Evolutionary conservation across 73 alveolate genomes (phyloP), one percentile per base, ranked within the genome.

Genomic region (Diophrys sp.): DNA sequence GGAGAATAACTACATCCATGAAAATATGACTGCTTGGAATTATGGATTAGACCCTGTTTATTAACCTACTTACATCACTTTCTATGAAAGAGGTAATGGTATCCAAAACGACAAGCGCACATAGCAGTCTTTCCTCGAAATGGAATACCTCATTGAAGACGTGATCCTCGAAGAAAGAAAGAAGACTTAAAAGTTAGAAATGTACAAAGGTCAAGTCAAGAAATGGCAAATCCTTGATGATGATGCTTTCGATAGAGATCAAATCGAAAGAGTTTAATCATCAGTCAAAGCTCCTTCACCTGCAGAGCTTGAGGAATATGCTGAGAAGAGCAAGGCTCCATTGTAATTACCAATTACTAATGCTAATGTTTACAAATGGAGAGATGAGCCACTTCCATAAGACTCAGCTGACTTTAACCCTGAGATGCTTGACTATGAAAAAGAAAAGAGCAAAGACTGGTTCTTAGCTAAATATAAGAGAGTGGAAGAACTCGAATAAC

Each of bases 181-280:
- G 29, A 69, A 57, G 32, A 55, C 76, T 25, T 77, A 86, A 69
- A 53, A 86, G 31, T 74, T 86, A 86, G 75, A 71, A n/a, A 79
- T 80, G 89, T 80, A 73, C 25, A 86, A 86, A 73, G 93, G 93
- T 23, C 29, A 71, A 18, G 75, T 74, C 0, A 86, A 86, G 87
- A 79, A 86, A 67, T 86, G 93, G 93, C 83, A 86, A 55, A 82
- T 86, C 54, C 83, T 86, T 0, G 93, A 86, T 73, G 93, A 86
- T 44, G 83, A 74, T 23, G 84, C 79, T 24, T 86, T 86, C 73
- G 85, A 79, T 32, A 56, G 80, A 56, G 93, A 86, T 26, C 76
- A 79, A 73, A 70, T 86, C 67, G 84, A 74, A n/a, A 86, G 80
- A 79, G 30, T 86, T 55, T 74, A 86, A 56, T 77, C 78, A 18